Base-by-base conservation (phyloP, 805 yeast genomes). In the Candida cerambycidarum region DNA sequence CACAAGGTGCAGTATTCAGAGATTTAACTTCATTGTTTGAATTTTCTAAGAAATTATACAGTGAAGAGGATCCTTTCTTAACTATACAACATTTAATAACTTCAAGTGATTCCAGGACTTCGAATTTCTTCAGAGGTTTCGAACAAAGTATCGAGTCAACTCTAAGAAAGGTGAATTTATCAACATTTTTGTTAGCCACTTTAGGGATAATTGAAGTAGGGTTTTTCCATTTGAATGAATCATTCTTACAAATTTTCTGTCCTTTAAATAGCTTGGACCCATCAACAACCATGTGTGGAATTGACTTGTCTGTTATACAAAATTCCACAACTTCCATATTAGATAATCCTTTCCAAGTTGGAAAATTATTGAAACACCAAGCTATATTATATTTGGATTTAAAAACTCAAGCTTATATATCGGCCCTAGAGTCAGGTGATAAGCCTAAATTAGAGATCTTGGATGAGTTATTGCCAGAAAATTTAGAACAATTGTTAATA, bases 331-430 rank as follows among this genome's bases (percentile, higher is more conserved):
- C 23, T 19, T 32, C 38, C 11, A 24, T 39, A 24, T 57, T 58
- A 19, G 73, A 73, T 7, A 74, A 65, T 35, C 31, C 28, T 18
- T 13, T 13, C 10, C 61, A 56, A 31, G 69, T 67, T 11, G 76
- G 89, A 4, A 78, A 82, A 52, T 67, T 93, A 32, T 67, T 89
- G 45, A 89, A 89, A 59, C 79, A 85, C 8, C 97, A 88, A 53
- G 89, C 93, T 0, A 80, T 79, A 10, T 64, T 93, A 39, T 89
- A 75, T 52, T 69, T 93, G 30, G 97, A 93, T 52, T 73, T 93
- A 58, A 93, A 93, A 60, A 93, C 99, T 0, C 99, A 93, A 62
- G 96, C 97, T 0, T 93, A 81, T 57, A 89, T 93, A 15, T 83
- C 97, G 1, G 96, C 95, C 0, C 62, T 90, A 46, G 87, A 84